These are phyloP conservation scores for Penicillium psychrosexuale DNA, from an alignment of 2,329 filamentous ascomycete species.

Conservation along the genomic window DNA sequence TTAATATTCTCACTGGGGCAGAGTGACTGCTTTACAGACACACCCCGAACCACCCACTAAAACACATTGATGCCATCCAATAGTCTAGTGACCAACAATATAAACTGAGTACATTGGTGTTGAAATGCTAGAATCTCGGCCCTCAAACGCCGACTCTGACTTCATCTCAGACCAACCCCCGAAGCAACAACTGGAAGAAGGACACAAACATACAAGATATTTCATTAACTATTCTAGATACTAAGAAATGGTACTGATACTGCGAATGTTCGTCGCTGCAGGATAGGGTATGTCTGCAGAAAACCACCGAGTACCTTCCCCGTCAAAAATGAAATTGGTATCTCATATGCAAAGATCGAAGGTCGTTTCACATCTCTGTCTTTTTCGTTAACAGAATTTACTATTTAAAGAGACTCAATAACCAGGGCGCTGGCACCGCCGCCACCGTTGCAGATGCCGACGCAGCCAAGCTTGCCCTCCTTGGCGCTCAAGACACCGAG, in stretches of 20 bases:
- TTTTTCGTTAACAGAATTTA: constrained; percentile 16
- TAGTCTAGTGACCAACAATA: neutral
- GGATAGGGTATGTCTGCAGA: neutral
- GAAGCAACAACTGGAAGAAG: neutral
- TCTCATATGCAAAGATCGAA: constrained; percentile 11
- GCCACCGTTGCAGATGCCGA: constrained; percentile 96
- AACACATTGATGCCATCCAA: neutral
- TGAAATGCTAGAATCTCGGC: neutral
- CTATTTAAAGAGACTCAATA: constrained; percentile 61
- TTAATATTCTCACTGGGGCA: neutral
- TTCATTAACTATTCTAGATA: constrained; percentile 8
- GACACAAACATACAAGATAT: constrained; percentile 5
- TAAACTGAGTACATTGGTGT: neutral
- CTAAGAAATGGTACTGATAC: neutral
- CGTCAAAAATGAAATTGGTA: constrained; percentile 5
- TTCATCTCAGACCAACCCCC: neutral
- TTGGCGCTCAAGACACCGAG: constrained; percentile 85
- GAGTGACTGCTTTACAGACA: neutral
- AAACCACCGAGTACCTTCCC: constrained; percentile 1
- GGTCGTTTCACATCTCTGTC: constrained; percentile 23
- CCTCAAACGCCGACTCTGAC: too few species aligned
- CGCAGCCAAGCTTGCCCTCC: constrained; percentile 88
- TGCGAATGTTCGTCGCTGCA: neutral
- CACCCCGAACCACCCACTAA: too few species aligned
- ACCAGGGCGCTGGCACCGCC: constrained; percentile 93